Percentiles rank a stretch among this genome's conserved stretches.
Conservation (phyloP, 2,329 filamentous ascomycete species). For the Monosporascus sp. region DNA sequence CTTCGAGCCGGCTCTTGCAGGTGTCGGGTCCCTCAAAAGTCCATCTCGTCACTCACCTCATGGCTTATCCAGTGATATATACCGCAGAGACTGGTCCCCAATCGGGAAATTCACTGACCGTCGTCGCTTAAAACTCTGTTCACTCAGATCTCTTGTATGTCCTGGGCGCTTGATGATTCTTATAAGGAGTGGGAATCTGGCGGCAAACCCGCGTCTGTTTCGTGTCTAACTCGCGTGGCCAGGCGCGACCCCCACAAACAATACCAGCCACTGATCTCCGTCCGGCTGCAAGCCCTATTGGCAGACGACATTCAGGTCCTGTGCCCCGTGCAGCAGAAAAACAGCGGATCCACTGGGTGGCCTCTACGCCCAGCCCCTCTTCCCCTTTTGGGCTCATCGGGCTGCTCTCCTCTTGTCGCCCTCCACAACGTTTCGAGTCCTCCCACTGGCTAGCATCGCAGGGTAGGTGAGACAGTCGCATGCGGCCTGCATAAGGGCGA, state of each 20-base stretch:
- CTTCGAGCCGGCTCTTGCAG: too few species aligned
- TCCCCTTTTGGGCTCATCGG: constrained; percentile 3
- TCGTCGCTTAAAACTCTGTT: constrained; percentile 3
- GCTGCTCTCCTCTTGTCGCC: constrained; percentile 16
- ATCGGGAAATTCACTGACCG: constrained; percentile 2
- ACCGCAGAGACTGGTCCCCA: not conserved
- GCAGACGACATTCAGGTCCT: constrained; percentile 2
- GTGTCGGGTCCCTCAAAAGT: not conserved
- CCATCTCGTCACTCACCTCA: not conserved
- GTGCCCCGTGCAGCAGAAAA: not conserved
- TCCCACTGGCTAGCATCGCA: constrained; percentile 21
- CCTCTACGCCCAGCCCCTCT: constrained; percentile 11
- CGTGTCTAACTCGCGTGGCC: constrained; percentile 23
- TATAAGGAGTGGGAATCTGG: constrained; percentile 19
- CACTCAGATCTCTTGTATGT: constrained; percentile 3
- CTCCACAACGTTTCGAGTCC: constrained; percentile 18
- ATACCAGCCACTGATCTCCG: constrained; percentile 19
- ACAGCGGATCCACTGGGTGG: constrained; percentile 6
- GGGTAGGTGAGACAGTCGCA: constrained; percentile 23
- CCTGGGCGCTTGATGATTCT: constrained; percentile 17
- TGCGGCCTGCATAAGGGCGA: constrained; percentile 16
- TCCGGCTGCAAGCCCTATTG: constrained; percentile 17
- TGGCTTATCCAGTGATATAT: not conserved
- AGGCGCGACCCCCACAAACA: constrained; percentile 14
- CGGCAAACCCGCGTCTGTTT: constrained; percentile 23